phyloP scores from a whole-genome alignment of 768 basidiomycete genomes.

The Russula dissimulans region DNA sequence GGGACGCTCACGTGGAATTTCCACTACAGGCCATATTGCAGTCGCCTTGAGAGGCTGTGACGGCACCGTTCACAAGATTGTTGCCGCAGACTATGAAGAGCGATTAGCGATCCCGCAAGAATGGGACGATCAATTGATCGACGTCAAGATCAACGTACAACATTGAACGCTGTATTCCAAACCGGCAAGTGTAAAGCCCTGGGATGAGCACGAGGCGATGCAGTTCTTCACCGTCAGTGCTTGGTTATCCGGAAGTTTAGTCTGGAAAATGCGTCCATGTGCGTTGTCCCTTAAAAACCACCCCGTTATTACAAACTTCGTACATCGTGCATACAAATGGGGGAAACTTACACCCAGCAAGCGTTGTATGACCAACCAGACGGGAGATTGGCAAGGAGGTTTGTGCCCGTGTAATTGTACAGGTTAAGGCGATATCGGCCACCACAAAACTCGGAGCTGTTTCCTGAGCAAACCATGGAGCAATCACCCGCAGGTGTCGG shows the following conservation, averaged over 20 bases:
- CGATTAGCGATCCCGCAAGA: neutral
- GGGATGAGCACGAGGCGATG: constrained; percentile 43
- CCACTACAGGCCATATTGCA: constrained; percentile 76
- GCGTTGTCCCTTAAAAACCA: constrained; percentile 40
- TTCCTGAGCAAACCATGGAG: constrained; percentile 57
- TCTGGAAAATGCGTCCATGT: constrained; percentile 50
- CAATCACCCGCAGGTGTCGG: constrained; percentile 45
- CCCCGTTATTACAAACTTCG: neutral
- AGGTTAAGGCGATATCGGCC: constrained; percentile 58
- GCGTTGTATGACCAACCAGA: constrained; percentile 17
- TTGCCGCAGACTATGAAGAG: constrained; percentile 57
- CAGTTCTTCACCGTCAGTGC: constrained; percentile 54
- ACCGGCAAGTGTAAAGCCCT: constrained; percentile 59
- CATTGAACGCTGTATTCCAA: constrained; percentile 51
- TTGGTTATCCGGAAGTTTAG: constrained; percentile 31
- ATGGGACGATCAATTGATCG: neutral
- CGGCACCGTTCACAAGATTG: constrained; percentile 52
- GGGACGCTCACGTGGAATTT: constrained; percentile 42
- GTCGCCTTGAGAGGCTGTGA: constrained; percentile 34
- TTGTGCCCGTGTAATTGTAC: constrained; percentile 61
- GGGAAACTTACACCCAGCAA: constrained; percentile 42
- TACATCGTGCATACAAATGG: neutral
- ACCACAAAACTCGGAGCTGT: constrained; percentile 59
- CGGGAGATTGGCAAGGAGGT: constrained; percentile 26
- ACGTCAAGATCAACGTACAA: constrained; percentile 30